Base-by-base conservation (phyloP, 2,329 filamentous ascomycete species). In the Aureobasidium sp. region DNA sequence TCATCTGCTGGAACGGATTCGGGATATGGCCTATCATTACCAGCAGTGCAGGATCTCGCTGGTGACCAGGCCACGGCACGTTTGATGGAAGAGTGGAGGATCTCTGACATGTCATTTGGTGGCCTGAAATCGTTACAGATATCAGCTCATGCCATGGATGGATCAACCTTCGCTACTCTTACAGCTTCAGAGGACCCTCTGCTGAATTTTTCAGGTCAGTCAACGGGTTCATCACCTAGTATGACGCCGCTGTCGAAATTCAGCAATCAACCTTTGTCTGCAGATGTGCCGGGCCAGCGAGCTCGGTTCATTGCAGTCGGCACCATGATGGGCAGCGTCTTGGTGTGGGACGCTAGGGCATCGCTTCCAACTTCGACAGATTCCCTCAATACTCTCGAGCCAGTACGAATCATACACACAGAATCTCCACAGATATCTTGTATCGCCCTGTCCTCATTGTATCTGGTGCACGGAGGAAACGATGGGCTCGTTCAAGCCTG, bases 401-500 rank as follows among this genome's bases (percentile, higher is more conserved):
- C 91, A 0, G 64, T 94, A n/a, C 83, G 89, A 24, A 76, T 86
- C 47, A 90, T 97, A 40, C 83, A 90, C 62, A 97, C 93, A 0
- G 89, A 95, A 40, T 97, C 91, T 0, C 90, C 91, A 0, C 80
- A 89, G 64, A 83, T 97, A 16, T 88, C 90, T 0, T 88, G 84
- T 56, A 70, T 98, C 14, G 93, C 86, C 5, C 68, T 95, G 41
- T 89, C 90, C 1, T 86, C 89, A 1, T 74, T 98, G 14, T 94
- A 95, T 64, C 71, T 98, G 14, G 86, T 97, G 6, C 88, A 95
- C 66, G 93, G 93, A 45, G 93, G 93, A 22, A 95, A 87, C 60
- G 93, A 98, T 69, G 91, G 93, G 1, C 79, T 97, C 3, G 91
- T 95, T 4, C 93, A 97, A 68, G 88, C 90, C 5, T 98, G 93